Evolutionary conservation across 768 basidiomycete genomes (phyloP).

Genomic region (Xerocomellus dryophilus): DNA sequence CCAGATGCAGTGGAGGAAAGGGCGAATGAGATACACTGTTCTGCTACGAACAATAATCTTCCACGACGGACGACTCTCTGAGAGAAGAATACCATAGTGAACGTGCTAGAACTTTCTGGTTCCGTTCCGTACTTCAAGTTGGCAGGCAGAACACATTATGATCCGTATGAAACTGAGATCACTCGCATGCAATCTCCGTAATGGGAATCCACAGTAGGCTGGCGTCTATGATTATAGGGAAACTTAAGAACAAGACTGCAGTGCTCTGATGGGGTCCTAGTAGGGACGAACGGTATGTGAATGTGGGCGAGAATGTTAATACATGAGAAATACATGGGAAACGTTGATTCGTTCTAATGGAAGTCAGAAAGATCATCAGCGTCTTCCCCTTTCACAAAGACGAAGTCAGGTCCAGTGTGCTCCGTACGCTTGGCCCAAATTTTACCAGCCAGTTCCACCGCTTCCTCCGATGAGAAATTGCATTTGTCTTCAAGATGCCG

Average conservation of each 20-base stretch:
- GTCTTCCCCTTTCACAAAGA: conserved; percentile 6
- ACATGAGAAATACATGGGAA: neutral
- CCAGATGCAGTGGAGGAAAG: neutral
- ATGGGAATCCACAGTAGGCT: neutral
- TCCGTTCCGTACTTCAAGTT: no score
- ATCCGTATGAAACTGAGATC: neutral
- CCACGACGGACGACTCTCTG: neutral
- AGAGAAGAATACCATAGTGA: neutral
- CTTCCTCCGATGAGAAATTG: conserved; percentile 10
- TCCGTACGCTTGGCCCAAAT: conserved; percentile 20
- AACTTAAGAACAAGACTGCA: neutral
- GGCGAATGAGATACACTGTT: neutral
- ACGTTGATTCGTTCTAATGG: neutral
- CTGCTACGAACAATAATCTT: neutral
- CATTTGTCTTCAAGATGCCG: conserved; percentile 17
- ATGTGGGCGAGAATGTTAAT: no score
- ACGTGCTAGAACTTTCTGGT: neutral
- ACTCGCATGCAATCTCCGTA: neutral
- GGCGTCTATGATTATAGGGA: neutral
- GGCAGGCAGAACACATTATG: neutral
- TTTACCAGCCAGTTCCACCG: conserved; percentile 12
- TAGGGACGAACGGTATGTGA: neutral
- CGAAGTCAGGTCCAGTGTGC: neutral
- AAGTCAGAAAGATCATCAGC: neutral
- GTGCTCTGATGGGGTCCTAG: neutral